Conservation (phyloP, 345 rosid genomes). For the Bruguiera sexangula region DNA sequence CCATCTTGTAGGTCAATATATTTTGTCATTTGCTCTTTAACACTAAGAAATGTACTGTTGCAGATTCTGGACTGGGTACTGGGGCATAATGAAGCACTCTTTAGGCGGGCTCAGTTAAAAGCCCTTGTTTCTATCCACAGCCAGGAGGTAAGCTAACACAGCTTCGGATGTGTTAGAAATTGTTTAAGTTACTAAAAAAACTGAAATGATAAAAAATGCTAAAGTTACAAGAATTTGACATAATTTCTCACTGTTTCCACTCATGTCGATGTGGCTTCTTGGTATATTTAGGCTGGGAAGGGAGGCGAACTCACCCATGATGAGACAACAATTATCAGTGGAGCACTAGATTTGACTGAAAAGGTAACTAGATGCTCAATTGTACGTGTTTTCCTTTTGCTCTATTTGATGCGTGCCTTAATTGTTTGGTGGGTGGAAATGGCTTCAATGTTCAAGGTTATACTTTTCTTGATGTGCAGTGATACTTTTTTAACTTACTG, state of each 20-base stretch:
- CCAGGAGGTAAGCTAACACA: slow-evolving; percentile 56
- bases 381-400: too few species aligned
- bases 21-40: neutral
- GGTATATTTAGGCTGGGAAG: slow-evolving; percentile 72
- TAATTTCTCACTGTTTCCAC: slow-evolving; percentile 18
- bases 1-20: too few species aligned
- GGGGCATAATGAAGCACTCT: slow-evolving; percentile 83
- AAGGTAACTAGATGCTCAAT: slow-evolving; percentile 37
- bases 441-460: too few species aligned
- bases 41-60: slow-evolving; percentile 10
- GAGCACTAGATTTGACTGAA: slow-evolving; percentile 89
- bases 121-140: slow-evolving; percentile 91
- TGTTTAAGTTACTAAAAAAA: slow-evolving; percentile 10
- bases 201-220: neutral
- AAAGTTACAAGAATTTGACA: neutral
- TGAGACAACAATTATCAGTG: slow-evolving; percentile 91
- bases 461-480: too few species aligned
- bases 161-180: neutral
- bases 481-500: too few species aligned
- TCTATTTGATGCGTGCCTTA: too few species aligned
- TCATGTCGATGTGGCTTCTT: slow-evolving; percentile 25
- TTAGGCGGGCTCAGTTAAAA: slow-evolving; percentile 91
- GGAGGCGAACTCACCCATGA: slow-evolving; percentile 99
- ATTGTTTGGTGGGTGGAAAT: too few species aligned
- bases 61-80: slow-evolving; percentile 79